These are phyloP conservation scores for Inga oerstediana DNA, from an alignment of 306 rosid species.

Conservation along the genomic window DNA sequence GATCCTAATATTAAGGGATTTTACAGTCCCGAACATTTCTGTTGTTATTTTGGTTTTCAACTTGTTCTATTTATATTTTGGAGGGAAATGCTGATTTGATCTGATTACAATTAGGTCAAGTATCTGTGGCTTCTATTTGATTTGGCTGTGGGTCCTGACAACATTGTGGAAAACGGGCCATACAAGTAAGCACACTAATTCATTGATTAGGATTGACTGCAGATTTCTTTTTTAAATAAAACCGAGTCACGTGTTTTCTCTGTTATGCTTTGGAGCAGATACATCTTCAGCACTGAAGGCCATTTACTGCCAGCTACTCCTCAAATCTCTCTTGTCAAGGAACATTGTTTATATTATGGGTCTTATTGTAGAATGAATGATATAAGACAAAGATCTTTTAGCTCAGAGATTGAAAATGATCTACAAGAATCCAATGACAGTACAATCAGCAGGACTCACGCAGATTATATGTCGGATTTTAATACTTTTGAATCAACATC, in stretches of 20 bases:
- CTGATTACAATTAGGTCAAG: conserved; percentile 63
- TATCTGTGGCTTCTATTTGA: conserved; percentile 99
- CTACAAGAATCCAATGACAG: conserved; percentile 66
- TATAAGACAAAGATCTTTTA: conserved; percentile 39
- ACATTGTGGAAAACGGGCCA: conserved; percentile 95
- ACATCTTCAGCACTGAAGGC: conserved; percentile 95
- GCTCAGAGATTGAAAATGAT: conserved; percentile 50
- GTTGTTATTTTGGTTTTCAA: conserved; percentile 13
- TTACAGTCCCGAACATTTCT: background rate
- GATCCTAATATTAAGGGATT: too few relatives aligned
- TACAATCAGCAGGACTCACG: conserved; percentile 43
- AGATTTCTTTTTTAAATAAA: conserved; percentile 19
- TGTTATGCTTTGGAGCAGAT: conserved; percentile 49
- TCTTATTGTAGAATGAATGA: conserved; percentile 71
- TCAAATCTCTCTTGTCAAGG: conserved; percentile 74
- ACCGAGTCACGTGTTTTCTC: conserved; percentile 12
- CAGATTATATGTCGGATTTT: conserved; percentile 47
- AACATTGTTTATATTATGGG: conserved; percentile 83
- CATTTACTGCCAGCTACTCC: conserved; percentile 93
- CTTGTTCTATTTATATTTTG: conserved; percentile 9
- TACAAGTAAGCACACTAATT: conserved; percentile 72
- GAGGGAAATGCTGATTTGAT: conserved; percentile 29
- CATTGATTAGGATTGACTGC: conserved; percentile 26
- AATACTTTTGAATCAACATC: conserved; percentile 51
- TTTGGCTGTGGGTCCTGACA: conserved; percentile 91